Evolutionary conservation across 2,329 filamentous ascomycete species (phyloP).

Genomic region (Ophiognomonia clavigignenti-juglandacearum): DNA sequence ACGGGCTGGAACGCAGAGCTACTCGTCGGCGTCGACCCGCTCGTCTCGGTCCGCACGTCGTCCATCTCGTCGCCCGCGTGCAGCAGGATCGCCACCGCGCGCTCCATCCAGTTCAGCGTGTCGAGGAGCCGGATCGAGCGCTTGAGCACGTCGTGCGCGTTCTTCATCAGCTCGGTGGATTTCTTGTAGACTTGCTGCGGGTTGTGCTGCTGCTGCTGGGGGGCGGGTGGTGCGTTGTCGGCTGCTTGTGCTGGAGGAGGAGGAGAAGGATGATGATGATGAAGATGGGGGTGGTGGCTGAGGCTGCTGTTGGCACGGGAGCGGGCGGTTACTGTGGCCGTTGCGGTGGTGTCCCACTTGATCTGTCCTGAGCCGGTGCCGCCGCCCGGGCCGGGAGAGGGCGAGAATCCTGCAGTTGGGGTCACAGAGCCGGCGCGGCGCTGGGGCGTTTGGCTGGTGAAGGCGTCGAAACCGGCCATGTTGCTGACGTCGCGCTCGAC

Average conservation of each 20-base stretch:
- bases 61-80: constrained; percentile 38
- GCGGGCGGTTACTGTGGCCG: too few species aligned
- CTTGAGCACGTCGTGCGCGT: constrained; percentile 40
- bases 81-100: constrained; percentile 38
- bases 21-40: constrained; percentile 6
- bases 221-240: constrained; percentile 10
- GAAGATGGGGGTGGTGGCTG: too few species aligned
- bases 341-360: too few species aligned
- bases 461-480: constrained; percentile 34
- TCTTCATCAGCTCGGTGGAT: constrained; percentile 43
- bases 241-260: too few species aligned
- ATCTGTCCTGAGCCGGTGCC: neutral
- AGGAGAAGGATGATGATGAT: too few species aligned
- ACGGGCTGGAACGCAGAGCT: constrained; percentile 7
- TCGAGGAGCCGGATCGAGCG: constrained; percentile 40
- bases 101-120: constrained; percentile 43
- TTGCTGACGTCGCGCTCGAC: constrained; percentile 38
- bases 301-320: too few species aligned
- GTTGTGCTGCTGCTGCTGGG: too few species aligned
- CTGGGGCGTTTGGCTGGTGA: constrained; percentile 16
- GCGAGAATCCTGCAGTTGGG: too few species aligned
- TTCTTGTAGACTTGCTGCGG: constrained; percentile 34
- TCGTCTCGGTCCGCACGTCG: constrained; percentile 20
- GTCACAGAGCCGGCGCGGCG: constrained; percentile 18
- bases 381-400: neutral